phyloP scores from a whole-genome alignment of 2,329 filamentous ascomycete genomes.

The Penicillium oxalicum region DNA sequence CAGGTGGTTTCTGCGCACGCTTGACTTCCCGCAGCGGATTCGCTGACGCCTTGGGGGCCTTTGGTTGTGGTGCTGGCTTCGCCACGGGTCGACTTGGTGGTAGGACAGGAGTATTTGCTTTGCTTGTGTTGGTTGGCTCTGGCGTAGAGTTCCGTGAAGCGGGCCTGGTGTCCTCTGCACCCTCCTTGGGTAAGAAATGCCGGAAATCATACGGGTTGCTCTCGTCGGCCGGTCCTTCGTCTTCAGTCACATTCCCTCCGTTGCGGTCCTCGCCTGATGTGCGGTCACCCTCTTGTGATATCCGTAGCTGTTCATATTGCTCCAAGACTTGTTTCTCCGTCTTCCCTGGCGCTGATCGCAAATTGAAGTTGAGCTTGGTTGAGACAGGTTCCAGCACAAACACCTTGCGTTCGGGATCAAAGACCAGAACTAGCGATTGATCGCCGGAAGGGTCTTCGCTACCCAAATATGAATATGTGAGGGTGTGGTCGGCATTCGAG shows the following conservation, averaged over 20 bases:
- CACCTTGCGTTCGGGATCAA: constrained; percentile 65
- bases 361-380: constrained; percentile 81
- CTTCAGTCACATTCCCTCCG: constrained; percentile 28
- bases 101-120: constrained; percentile 30
- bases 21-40: constrained; percentile 32
- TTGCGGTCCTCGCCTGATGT: constrained; percentile 29
- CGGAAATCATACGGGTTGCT: constrained; percentile 46
- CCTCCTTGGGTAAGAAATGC: constrained; percentile 43
- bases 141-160: constrained; percentile 32
- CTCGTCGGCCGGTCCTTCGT: constrained; percentile 40
- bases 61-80: constrained; percentile 24
- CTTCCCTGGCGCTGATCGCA: constrained; percentile 63
- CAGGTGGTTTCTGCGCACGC: constrained; percentile 16
- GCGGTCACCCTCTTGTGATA: constrained; percentile 33
- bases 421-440: constrained; percentile 55
- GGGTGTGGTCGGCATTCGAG: constrained; percentile 33
- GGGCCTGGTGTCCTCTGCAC: constrained; percentile 30
- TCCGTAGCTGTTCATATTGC: constrained; percentile 60
- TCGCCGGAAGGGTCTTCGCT: constrained; percentile 35
- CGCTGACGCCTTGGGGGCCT: constrained; percentile 27
- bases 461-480: constrained; percentile 38
- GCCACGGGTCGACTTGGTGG: constrained; percentile 24
- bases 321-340: constrained; percentile 59
- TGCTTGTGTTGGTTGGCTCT: constrained; percentile 30
- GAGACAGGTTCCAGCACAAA: constrained; percentile 78